Percentiles rank a stretch among this genome's conserved stretches.
These are phyloP conservation scores for Schizophyllum amplum DNA, from an alignment of 1,284 basidiomycete species.

Conservation along the genomic window DNA sequence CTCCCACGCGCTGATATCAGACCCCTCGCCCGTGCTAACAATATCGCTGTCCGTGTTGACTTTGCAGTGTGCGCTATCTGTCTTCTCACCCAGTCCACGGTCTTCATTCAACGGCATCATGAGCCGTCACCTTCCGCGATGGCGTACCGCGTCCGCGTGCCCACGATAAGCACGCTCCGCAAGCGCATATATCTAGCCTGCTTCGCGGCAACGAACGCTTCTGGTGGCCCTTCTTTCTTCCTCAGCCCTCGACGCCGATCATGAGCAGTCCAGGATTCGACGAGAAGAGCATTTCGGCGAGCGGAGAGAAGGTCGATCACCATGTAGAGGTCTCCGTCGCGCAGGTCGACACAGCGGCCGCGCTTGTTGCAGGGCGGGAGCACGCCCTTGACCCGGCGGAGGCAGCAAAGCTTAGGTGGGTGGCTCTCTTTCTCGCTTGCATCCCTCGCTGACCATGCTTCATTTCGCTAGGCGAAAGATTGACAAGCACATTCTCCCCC, in stretches of 20 bases:
- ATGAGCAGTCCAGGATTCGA: neutral
- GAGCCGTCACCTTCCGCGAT: neutral
- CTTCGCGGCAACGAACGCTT: neutral
- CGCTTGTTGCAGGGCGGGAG: constrained; percentile 14
- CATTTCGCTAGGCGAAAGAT: constrained; percentile 53
- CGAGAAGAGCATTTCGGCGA: neutral
- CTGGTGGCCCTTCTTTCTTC: neutral
- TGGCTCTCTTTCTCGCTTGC: neutral
- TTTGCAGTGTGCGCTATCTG: neutral
- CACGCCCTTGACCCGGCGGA: constrained; percentile 15
- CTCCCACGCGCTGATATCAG: neutral
- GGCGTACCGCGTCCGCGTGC: neutral
- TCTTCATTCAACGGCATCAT: neutral
- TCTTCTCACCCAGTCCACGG: neutral
- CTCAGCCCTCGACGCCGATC: neutral
- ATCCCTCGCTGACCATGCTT: neutral
- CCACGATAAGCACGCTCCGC: neutral
- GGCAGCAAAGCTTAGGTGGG: constrained; percentile 16
- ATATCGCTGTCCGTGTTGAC: neutral
- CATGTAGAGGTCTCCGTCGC: constrained; percentile 12
- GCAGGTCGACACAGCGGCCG: constrained; percentile 19
- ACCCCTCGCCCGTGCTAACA: neutral
- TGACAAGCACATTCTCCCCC: constrained; percentile 62
- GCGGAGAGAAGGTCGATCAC: constrained; percentile 9
- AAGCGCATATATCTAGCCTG: neutral